Evolutionary conservation across 106 monocot species (phyloP), one percentile per base, ranked within the genome.

Genomic region (Acorus calamus): DNA sequence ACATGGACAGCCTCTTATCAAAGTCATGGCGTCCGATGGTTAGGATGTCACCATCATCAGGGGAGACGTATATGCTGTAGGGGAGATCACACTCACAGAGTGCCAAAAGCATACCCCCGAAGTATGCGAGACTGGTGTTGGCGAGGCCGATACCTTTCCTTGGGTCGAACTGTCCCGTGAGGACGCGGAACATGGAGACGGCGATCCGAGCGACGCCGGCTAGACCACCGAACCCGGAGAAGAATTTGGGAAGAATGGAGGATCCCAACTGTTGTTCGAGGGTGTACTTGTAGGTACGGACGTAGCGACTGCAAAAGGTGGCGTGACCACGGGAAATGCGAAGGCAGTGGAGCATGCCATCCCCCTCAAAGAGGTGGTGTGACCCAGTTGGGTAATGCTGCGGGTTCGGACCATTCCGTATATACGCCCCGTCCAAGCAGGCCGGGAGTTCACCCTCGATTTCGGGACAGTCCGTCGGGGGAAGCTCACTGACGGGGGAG

Each of bases 121-220:
- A 56, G 71, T 56, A 72, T 54, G 49, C 53, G 42, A 72, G 71
- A 56, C 71, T 72, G 55, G 71, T 64, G 63, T 72, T 72, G 8
- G 71, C 71, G 6, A 56, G 44, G 71, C 71, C 71, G 4, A 55
- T 4, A 1, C 66, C 66, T 11, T 45, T 2, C 4, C 44, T 66
- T 8, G 42, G 54, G 66, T 55, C 42, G 42, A 66, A 54, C 53
- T 66, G 66, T 1, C 66, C 66, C 3, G 53, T 66, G 43, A 66
- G 53, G 12, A 66, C 42, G 8, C 65, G 11, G 52, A 28, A 28
- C 11, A 11, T 44, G 4, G 52, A 44, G 52, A 65, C 65, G 52
- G 52, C 65, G 2, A 51, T 53, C 2, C 65, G 51, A 1, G 65
- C 65, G 13, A 65, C 11, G 52, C 65, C 65, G 28, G 65, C 52